Base-by-base conservation (phyloP, 257 asterid genomes). In the Buddleja alternifolia region DNA sequence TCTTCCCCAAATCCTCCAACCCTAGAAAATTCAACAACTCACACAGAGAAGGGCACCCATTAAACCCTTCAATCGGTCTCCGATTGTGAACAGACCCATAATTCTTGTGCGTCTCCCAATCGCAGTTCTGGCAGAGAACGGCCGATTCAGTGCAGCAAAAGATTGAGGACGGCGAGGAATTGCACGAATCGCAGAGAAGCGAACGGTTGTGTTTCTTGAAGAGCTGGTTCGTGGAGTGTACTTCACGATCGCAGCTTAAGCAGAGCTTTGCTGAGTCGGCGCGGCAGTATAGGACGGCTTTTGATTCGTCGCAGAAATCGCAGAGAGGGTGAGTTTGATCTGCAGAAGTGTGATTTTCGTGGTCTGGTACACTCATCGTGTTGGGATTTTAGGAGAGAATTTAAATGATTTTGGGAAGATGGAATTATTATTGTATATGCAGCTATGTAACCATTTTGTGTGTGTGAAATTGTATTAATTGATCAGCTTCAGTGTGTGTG, bases 221-320 rank as follows among this genome's bases (percentile, higher is more conserved):
- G 46, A 94, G 93, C 66, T 32, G 95, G 74, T 94, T 94, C 3
- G 99, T 90, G 10, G 96, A 83, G 81, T 94, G 97, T 1, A 91
- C 99, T 40, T 94, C 80, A 7, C 87, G 85, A 48, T 94, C 99
- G 74, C 99, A 94, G 15, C 53, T 67, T 36, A 94, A 65, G 46
- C 99, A 94, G 54, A 94, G 92, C 81, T 84, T 91, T 0, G 99
- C 97, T 0, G 96, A 84, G 80, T 94, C 99, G 6, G 99, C 97
- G 42, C 93, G 84, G 79, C 99, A 94, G 76, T 89, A 91, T 37
- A 91, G 72, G 4, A 94, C 73, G 4, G 97, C 97, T 16, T 69
- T 81, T 0, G 87, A 63, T 59, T 77, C 81, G 54, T 81, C 79
- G 77, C 99, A 94, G 79, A 91, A 94, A 75, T 86, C 97, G 80